These are phyloP conservation scores for Lactarius deliciosus DNA, from an alignment of 768 basidiomycete genomes.

Conservation along the genomic window DNA sequence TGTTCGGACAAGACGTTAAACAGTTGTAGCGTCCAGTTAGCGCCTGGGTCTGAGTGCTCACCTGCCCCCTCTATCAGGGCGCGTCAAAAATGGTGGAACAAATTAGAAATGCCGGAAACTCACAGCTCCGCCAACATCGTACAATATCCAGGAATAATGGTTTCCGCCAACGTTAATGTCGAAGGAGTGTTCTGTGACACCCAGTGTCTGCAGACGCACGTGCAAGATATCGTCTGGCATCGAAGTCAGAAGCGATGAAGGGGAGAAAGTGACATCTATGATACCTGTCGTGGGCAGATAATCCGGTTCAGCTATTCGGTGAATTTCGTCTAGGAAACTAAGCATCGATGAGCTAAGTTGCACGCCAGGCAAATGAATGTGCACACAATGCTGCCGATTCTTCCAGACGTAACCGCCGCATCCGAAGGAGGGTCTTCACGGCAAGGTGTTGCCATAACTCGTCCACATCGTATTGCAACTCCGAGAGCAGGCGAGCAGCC, in stretches of 20 bases:
- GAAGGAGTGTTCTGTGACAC: constrained; percentile 75
- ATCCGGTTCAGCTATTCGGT: constrained; percentile 63
- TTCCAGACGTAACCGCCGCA: constrained; percentile 63
- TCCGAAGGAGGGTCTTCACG: constrained; percentile 55
- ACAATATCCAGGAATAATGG: constrained; percentile 73
- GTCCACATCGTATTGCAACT: constrained; percentile 51
- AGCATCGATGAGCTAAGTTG: constrained; percentile 12
- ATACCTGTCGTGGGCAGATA: constrained; percentile 69
- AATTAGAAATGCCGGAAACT: constrained; percentile 34
- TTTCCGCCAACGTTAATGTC: constrained; percentile 61
- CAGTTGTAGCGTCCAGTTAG: neutral
- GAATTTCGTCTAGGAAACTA: constrained; percentile 69
- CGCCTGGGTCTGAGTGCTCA: constrained; percentile 7
- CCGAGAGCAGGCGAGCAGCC: constrained; percentile 55
- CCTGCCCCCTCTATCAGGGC: constrained; percentile 28
- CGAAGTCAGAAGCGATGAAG: constrained; percentile 5
- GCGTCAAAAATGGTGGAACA: constrained; percentile 19
- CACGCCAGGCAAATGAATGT: constrained; percentile 12
- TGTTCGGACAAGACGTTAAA: constrained; percentile 33
- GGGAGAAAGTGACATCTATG: neutral
- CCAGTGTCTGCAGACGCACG: constrained; percentile 77
- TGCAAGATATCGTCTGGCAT: constrained; percentile 69
- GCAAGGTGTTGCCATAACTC: constrained; percentile 70
- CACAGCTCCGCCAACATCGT: constrained; percentile 83
- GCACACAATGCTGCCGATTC: constrained; percentile 76